phyloP scores from a whole-genome alignment of 2,329 filamentous ascomycete genomes.

The Fusarium domesticum region DNA sequence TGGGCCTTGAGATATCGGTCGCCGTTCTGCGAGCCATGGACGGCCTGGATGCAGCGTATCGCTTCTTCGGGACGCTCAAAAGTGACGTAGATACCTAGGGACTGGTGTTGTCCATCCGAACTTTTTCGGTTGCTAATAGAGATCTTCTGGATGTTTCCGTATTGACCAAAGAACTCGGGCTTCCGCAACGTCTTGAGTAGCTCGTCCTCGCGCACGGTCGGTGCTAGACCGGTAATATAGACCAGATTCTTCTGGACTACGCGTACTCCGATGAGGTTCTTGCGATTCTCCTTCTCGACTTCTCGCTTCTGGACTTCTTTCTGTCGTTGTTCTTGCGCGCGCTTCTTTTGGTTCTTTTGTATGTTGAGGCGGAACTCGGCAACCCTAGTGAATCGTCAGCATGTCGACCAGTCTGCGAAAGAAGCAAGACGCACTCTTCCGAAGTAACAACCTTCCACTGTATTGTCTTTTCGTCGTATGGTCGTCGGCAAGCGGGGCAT shows the following conservation, averaged over 20 bases:
- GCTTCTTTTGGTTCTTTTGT: conserved; percentile 89
- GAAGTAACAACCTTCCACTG: conserved; percentile 92
- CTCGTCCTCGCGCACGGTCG: conserved; percentile 87
- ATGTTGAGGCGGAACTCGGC: conserved; percentile 74
- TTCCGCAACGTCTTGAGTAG: conserved; percentile 86
- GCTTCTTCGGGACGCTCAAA: conserved; percentile 92
- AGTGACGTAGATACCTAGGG: conserved; percentile 96
- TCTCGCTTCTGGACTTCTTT: conserved; percentile 96
- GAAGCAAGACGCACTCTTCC: conserved; percentile 71
- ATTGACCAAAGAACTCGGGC: conserved; percentile 94
- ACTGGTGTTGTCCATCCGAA: conserved; percentile 71
- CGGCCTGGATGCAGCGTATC: conserved; percentile 81
- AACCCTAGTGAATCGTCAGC: conserved; percentile 48
- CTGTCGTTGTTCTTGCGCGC: conserved; percentile 76
- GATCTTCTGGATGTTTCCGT: conserved; percentile 97
- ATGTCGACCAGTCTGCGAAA: conserved; percentile 4
- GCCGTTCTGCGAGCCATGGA: conserved; percentile 89
- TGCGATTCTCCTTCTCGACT: conserved; percentile 90
- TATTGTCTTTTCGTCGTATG: conserved; percentile 96
- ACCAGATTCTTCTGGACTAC: conserved; percentile 99
- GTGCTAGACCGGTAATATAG: conserved; percentile 92
- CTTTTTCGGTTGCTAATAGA: conserved; percentile 95
- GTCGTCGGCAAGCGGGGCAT: conserved; percentile 93
- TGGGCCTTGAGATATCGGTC: conserved; percentile 78
- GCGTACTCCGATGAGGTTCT: conserved; percentile 90